Percentiles rank a stretch among this genome's conserved stretches.
These are phyloP conservation scores for Xylaria hypoxylon DNA, from an alignment of 2,329 filamentous ascomycete species.

Conservation along the genomic window DNA sequence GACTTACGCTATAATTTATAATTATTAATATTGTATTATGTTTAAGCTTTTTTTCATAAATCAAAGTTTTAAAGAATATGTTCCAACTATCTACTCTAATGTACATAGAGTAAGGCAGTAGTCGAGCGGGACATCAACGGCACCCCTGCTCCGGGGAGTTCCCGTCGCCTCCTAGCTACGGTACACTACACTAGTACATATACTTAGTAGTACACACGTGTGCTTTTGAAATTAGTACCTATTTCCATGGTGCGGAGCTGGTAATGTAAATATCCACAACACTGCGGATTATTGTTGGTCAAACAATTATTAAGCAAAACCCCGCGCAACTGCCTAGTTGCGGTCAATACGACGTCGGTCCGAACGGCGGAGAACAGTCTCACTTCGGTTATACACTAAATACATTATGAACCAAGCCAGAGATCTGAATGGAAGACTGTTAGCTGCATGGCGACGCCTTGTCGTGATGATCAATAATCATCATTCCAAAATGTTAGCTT, in stretches of 20 bases:
- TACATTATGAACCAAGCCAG: background rate
- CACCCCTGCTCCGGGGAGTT: constrained; percentile 11
- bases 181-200: background rate
- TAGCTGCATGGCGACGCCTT: constrained; percentile 4
- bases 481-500: too few relatives aligned
- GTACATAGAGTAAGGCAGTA: too few relatives aligned
- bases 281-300: background rate
- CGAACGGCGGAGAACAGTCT: background rate
- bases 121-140: too few relatives aligned
- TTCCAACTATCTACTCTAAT: too few relatives aligned
- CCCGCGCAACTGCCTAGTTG: background rate
- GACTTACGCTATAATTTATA: too few relatives aligned
- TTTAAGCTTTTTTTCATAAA: too few relatives aligned
- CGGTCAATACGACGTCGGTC: background rate
- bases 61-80: too few relatives aligned
- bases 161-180: background rate
- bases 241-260: constrained; percentile 4
- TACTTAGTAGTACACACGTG: background rate
- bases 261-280: constrained; percentile 11
- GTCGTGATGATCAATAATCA: background rate
- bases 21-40: too few relatives aligned
- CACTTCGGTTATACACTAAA: background rate
- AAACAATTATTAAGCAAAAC: background rate
- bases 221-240: constrained; percentile 1
- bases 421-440: background rate